Base-by-base conservation (phyloP, 495 filamentous ascomycete genomes). In the Penicillium salamii region DNA sequence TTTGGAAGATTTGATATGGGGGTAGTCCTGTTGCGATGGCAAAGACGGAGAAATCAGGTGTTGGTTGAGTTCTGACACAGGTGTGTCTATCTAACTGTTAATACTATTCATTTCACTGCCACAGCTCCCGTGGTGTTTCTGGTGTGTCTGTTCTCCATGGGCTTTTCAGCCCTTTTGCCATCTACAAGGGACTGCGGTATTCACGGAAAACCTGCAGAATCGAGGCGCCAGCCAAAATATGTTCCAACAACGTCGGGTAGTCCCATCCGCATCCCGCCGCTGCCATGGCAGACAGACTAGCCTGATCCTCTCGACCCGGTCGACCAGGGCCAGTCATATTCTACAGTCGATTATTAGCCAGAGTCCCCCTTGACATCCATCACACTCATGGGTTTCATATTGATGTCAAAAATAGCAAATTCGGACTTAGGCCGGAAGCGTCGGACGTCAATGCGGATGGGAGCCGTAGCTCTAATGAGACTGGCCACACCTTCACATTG, bases 351-450 rank as follows among this genome's bases (percentile, higher is more conserved):
- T 8, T 4, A n/a, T 20, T 24, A 38, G 40, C 15, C n/a, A 31
- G 12, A 18, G 13, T n/a, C n/a, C 1, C 2, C 2, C 3, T 4
- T 26, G 8, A 3, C 21, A 29, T 3, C 9, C 8, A 31, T 11
- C 15, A 5, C 15, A 64, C 70, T 53, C 49, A 71, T 68, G 7
- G 67, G 68, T 49, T 74, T 74, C 66, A 71, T 63, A 50, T 74
- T 71, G 11, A 74, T 60, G 58, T 74, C 68, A 42, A 74, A 74
- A 32, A 71, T 54, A n/a, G 63, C 68, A 56, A 73, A 73, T 7
- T 58, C 46, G 1, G 49, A 52, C 2, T 50, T 50, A 13, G 45
- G 39, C 7, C 37, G 42, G 24, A 69, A 68, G 9, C 70, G 50
- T 18, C 70, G 44, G 1, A 65, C 49, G 37, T 71, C 68, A 39